Conservation (phyloP, 495 filamentous ascomycete species). For the Penicillium manginii region DNA sequence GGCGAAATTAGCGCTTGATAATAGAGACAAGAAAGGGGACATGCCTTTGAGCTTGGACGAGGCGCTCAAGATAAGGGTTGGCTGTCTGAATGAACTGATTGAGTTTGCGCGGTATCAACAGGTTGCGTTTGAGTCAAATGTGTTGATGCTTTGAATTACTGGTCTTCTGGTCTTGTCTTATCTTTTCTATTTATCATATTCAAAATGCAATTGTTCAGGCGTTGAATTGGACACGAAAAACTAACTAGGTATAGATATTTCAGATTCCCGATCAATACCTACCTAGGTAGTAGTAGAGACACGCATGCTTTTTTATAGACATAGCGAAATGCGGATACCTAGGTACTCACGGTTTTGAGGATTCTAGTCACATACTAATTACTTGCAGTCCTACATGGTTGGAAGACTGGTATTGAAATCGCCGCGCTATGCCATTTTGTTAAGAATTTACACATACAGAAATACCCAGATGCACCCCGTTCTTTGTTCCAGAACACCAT, state of each 20-base stretch:
- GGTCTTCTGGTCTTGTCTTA: background rate
- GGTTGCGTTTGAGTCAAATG: slow-evolving; percentile 39
- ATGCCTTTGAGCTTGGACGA: slow-evolving; percentile 42
- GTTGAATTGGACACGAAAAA: background rate
- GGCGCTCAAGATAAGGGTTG: slow-evolving; percentile 29
- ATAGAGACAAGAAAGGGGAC: slow-evolving; percentile 32
- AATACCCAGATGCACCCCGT: slow-evolving; percentile 6
- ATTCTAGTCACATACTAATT: background rate
- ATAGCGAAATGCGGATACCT: background rate
- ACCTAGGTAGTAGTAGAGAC: no score
- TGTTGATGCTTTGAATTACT: slow-evolving; percentile 24
- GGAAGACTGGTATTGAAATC: slow-evolving; percentile 18
- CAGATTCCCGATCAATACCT: no score
- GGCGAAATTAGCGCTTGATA: slow-evolving; percentile 32
- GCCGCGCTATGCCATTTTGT: slow-evolving; percentile 39
- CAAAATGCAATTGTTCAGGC: background rate
- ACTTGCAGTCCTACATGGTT: background rate
- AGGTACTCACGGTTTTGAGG: no score
- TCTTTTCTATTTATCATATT: slow-evolving; percentile 7
- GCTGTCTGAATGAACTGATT: slow-evolving; percentile 32
- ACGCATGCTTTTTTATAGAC: no score
- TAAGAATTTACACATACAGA: slow-evolving; percentile 23
- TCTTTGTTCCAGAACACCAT: slow-evolving; percentile 22
- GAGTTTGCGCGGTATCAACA: slow-evolving; percentile 39
- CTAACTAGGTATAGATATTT: no score